Evolutionary conservation across 192 early-diverging fungal species (phyloP).

Genomic region (Chytriomyces confervae): DNA sequence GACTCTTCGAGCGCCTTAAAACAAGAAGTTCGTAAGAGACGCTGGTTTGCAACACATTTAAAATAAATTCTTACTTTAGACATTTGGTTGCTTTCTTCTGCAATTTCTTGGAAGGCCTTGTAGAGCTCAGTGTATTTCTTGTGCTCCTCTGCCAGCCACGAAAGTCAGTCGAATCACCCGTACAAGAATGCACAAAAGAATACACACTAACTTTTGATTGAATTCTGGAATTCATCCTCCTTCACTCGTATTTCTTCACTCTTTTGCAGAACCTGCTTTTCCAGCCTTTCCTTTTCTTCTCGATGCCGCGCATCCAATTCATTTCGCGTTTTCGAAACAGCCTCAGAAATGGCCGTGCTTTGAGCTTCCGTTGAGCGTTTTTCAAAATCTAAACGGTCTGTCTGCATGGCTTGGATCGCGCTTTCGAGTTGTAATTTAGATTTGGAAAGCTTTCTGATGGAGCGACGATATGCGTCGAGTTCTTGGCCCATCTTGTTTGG

Average conservation of each 20-base stretch:
- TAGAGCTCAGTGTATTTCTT: constrained; percentile 34
- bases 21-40: not conserved
- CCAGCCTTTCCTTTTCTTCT: constrained; percentile 28
- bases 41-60: not conserved
- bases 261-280: constrained; percentile 31
- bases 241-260: not conserved
- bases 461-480: constrained; percentile 39
- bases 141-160: constrained; percentile 44
- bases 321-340: no score
- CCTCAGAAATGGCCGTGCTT: no score
- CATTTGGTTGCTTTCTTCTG: constrained; percentile 29
- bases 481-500: constrained; percentile 23
- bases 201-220: no score
- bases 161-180: no score
- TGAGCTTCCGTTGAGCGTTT: no score
- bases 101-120: constrained; percentile 39
- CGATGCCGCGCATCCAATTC: no score
- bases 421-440: constrained; percentile 27
- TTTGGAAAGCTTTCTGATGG: constrained; percentile 47
- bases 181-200: no score
- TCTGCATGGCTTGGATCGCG: not conserved
- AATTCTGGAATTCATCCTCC: not conserved
- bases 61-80: constrained; percentile 12
- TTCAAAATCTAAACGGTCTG: no score
- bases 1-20: constrained; percentile 27